Conservation (phyloP, 1,139 yeast species). For the Pichia sp. region DNA sequence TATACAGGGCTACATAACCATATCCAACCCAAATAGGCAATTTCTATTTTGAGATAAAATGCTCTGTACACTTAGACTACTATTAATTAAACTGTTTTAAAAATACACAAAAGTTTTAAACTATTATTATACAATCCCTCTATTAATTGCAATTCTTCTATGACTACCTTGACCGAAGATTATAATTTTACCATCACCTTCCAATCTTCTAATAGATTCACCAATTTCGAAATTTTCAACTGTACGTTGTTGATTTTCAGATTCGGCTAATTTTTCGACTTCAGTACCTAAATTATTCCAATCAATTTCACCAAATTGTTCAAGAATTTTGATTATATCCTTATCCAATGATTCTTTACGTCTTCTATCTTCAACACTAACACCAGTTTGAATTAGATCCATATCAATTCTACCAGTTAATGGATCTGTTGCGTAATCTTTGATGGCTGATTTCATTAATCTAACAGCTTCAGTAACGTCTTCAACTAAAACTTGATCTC, state of each 20-base stretch:
- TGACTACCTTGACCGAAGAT: slow-evolving; percentile 71
- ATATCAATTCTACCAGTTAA: slow-evolving; percentile 93
- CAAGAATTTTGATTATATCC: slow-evolving; percentile 47
- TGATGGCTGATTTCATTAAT: slow-evolving; percentile 84
- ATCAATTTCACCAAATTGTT: slow-evolving; percentile 39
- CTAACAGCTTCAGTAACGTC: slow-evolving; percentile 96
- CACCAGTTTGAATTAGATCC: slow-evolving; percentile 96
- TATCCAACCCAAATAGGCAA: not conserved
- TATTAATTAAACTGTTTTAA: too few relatives aligned
- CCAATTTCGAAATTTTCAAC: slow-evolving; percentile 68
- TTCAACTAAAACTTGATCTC: slow-evolving; percentile 58
- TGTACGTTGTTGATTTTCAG: slow-evolving; percentile 31
- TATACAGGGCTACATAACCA: slow-evolving; percentile 9
- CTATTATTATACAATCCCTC: slow-evolving; percentile 12
- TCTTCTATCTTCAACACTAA: slow-evolving; percentile 80
- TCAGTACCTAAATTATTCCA: slow-evolving; percentile 56
- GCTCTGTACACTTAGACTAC: not conserved
- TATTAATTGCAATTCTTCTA: slow-evolving; percentile 47
- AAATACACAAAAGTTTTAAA: not conserved
- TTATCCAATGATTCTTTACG: slow-evolving; percentile 66
- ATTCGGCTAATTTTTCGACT: slow-evolving; percentile 39
- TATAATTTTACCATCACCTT: slow-evolving; percentile 66
- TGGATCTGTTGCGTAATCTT: slow-evolving; percentile 97
- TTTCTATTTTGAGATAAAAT: not conserved
- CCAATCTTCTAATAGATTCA: slow-evolving; percentile 62